These are phyloP conservation scores for Umbelopsis sp. DNA, from an alignment of 192 early-diverging fungal genomes.

Conservation along the genomic window DNA sequence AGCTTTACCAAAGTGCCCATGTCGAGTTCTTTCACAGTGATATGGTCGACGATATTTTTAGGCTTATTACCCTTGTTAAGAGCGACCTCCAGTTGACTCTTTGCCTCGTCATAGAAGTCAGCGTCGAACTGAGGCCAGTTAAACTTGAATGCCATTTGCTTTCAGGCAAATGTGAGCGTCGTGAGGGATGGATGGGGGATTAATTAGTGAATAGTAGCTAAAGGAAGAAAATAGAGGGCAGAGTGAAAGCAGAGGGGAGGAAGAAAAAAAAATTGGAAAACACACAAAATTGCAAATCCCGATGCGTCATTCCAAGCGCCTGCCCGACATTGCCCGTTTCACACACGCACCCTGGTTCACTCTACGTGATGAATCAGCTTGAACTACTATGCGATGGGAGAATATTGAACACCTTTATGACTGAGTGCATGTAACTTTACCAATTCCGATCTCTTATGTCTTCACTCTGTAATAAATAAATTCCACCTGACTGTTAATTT, in stretches of 20 bases:
- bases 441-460: too few species aligned
- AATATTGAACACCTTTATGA: too few species aligned
- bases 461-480: too few species aligned
- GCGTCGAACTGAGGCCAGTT: conserved; percentile 92
- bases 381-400: neutral
- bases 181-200: neutral
- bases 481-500: too few species aligned
- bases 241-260: neutral
- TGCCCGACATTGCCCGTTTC: conserved; percentile 11
- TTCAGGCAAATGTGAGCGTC: neutral
- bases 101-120: conserved; percentile 87
- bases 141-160: conserved; percentile 90
- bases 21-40: conserved; percentile 89
- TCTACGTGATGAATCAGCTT: neutral
- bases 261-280: neutral
- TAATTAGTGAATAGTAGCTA: neutral
- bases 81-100: conserved; percentile 82
- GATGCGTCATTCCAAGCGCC: neutral
- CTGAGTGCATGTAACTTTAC: too few species aligned
- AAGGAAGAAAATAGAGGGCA: neutral
- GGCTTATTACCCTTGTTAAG: conserved; percentile 95
- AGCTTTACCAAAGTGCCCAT: conserved; percentile 83
- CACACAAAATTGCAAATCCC: conserved; percentile 3
- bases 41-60: conserved; percentile 89
- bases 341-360: conserved; percentile 1